Percentiles rank a stretch among this genome's conserved stretches.
Evolutionary conservation across 345 rosid genomes (phyloP).

Genomic region (Camelina neglecta): DNA sequence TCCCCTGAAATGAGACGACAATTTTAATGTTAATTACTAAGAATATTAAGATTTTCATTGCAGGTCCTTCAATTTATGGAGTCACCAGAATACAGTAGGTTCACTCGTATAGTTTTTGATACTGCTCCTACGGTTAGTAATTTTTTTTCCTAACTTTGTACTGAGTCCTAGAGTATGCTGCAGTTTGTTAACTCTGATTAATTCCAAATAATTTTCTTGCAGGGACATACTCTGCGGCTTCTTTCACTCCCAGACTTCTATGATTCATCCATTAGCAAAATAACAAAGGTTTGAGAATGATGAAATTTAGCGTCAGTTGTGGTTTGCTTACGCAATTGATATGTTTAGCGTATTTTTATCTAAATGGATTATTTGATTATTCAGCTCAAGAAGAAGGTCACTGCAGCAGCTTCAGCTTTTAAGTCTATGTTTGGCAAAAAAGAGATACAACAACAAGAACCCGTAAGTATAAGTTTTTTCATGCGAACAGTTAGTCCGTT

Average conservation of each 20-base stretch:
- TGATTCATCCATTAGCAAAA: constrained; percentile 77
- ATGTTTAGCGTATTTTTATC: constrained; percentile 10
- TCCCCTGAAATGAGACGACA: not conserved
- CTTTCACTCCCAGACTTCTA: constrained; percentile 85
- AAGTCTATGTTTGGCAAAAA: constrained; percentile 66
- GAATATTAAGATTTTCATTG: constrained; percentile 32
- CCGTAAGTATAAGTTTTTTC: constrained; percentile 54
- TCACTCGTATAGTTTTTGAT: constrained; percentile 73
- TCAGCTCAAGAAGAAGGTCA: constrained; percentile 72
- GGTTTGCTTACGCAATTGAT: constrained; percentile 12
- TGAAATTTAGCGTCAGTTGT: not conserved
- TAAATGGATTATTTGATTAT: constrained; percentile 23
- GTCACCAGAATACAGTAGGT: constrained; percentile 63
- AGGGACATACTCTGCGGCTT: constrained; percentile 90
- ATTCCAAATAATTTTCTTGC: constrained; percentile 25
- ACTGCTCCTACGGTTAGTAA: constrained; percentile 83
- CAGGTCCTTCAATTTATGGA: constrained; percentile 80
- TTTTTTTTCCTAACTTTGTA: constrained; percentile 14
- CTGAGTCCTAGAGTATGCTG: not conserved
- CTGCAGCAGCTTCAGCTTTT: constrained; percentile 74
- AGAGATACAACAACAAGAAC: constrained; percentile 51
- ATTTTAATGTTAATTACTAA: constrained; percentile 13
- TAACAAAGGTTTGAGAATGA: constrained; percentile 64
- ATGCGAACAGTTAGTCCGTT: not conserved
- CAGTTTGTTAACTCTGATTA: constrained; percentile 2